Conservation (phyloP, 495 filamentous ascomycete species). For the Penicillium psychrofluorescens region DNA sequence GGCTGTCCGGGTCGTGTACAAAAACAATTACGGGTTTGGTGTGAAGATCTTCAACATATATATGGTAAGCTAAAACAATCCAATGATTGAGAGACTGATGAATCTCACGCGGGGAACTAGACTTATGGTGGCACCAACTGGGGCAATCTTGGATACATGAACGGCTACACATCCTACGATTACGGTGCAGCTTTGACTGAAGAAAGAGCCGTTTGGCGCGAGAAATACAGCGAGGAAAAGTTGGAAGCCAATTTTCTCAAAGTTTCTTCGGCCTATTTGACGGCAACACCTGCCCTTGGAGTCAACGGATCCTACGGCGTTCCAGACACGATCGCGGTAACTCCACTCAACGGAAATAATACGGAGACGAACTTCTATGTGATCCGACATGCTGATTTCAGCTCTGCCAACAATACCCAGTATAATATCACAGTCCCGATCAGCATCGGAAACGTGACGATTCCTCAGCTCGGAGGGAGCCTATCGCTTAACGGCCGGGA, state of each 20-base stretch:
- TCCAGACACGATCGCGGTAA: slow-evolving; percentile 42
- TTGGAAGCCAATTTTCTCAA: slow-evolving; percentile 61
- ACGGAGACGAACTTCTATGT: slow-evolving; percentile 49
- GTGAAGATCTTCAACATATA: slow-evolving; percentile 54
- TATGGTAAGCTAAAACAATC: slow-evolving; percentile 38
- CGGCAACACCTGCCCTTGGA: slow-evolving; percentile 29
- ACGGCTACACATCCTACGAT: slow-evolving; percentile 63
- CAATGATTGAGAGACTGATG: no score
- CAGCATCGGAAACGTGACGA: slow-evolving; percentile 44
- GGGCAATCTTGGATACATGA: slow-evolving; percentile 66
- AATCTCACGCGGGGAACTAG: slow-evolving; percentile 18
- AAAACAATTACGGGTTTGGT: slow-evolving; percentile 60
- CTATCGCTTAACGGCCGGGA: slow-evolving; percentile 61
- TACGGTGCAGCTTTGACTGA: slow-evolving; percentile 58
- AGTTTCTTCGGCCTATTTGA: slow-evolving; percentile 56
- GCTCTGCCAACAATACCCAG: slow-evolving; percentile 31
- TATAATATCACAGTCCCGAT: slow-evolving; percentile 53
- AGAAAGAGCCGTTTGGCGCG: slow-evolving; percentile 48
- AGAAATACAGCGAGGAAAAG: slow-evolving; percentile 70
- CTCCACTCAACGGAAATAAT: slow-evolving; percentile 40
- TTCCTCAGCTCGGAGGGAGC: slow-evolving; percentile 51
- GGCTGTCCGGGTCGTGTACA: slow-evolving; percentile 65
- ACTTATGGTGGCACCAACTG: slow-evolving; percentile 64
- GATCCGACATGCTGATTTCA: slow-evolving; percentile 52
- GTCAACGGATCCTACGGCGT: slow-evolving; percentile 38